Base-by-base conservation (phyloP, 495 filamentous ascomycete species). In the Penicillium lagena region DNA sequence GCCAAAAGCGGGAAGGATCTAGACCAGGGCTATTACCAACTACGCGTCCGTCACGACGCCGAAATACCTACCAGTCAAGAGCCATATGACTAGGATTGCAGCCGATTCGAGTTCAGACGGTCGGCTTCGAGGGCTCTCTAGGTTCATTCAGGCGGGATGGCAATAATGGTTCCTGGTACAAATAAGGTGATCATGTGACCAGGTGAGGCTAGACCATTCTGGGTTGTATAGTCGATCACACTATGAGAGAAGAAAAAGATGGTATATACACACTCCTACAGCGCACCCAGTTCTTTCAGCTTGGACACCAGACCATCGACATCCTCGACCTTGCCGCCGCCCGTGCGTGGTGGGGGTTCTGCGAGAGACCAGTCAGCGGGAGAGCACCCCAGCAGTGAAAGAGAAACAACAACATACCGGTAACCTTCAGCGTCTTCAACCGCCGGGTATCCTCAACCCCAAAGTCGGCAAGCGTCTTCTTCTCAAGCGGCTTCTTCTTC, bases 401-500 rank as follows among this genome's bases (percentile, higher is more conserved):
- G 5, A 38, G 12, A 22, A 36, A 1, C 37, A 29, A 42, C 29
- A 42, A 77, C 82, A 54, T 68, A 90, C 85, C 85, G 33, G 79
- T 85, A 44, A 95, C 89, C 75, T 86, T 87, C 45, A 96, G 39
- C 39, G 87, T 86, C 83, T 90, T 94, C 66, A 98, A 70, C 58
- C 91, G 73, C 63, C 71, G 81, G 66, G 73, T 73, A 40, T 79
- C 73, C 58, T 88, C 81, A 8, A 90, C 75, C 0, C 87, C 89
- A 63, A 82, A 84, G 62, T 97, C 91, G 39, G 64, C 79, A 62
- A 95, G 59, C 38, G 71, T 86, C 79, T 86, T 86, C 84, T 95
- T 97, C 65, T 89, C 87, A 54, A 98, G 57, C 55, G 85, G 85
- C 82, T 97, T 98, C 86, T 97, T 98, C 86, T 97, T 97, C 43